Evolutionary conservation across 2,329 filamentous ascomycete species (phyloP).

Genomic region (Arthroderma uncinatum): DNA sequence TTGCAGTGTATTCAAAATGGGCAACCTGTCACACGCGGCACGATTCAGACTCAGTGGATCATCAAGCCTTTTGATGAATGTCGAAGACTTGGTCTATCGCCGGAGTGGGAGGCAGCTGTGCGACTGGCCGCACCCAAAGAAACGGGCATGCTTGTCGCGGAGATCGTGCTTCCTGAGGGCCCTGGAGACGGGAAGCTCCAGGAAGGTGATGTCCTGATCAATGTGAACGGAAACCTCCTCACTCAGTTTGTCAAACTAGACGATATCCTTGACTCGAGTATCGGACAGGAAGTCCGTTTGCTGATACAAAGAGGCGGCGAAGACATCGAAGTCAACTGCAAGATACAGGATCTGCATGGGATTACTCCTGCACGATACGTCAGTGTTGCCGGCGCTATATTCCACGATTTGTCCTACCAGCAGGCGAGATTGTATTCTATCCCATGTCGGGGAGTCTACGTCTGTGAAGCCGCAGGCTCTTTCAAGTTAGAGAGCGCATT

Average conservation of each 20-base stretch:
- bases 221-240: constrained; percentile 85
- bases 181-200: constrained; percentile 79
- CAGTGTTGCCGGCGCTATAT: constrained; percentile 82
- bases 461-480: constrained; percentile 88
- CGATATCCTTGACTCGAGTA: constrained; percentile 79
- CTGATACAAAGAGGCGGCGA: constrained; percentile 80
- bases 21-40: constrained; percentile 69
- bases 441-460: constrained; percentile 79
- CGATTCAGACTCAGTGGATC: constrained; percentile 96
- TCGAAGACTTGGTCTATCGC: constrained; percentile 69
- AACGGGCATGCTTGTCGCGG: constrained; percentile 92
- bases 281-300: constrained; percentile 65
- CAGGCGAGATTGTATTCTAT: constrained; percentile 94
- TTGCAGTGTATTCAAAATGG: constrained; percentile 72
- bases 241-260: constrained; percentile 89
- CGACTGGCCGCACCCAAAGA: constrained; percentile 78
- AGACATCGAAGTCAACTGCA: constrained; percentile 72
- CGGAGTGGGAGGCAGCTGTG: constrained; percentile 76
- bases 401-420: constrained; percentile 94
- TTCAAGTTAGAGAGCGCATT: constrained; percentile 88
- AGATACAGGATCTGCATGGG: constrained; percentile 78
- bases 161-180: constrained; percentile 84
- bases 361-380: constrained; percentile 96
- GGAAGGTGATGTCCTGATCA: constrained; percentile 86
- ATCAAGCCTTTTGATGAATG: constrained; percentile 98